Conservation (phyloP, 805 yeast species). For the Lipomyces chichibuensis region DNA sequence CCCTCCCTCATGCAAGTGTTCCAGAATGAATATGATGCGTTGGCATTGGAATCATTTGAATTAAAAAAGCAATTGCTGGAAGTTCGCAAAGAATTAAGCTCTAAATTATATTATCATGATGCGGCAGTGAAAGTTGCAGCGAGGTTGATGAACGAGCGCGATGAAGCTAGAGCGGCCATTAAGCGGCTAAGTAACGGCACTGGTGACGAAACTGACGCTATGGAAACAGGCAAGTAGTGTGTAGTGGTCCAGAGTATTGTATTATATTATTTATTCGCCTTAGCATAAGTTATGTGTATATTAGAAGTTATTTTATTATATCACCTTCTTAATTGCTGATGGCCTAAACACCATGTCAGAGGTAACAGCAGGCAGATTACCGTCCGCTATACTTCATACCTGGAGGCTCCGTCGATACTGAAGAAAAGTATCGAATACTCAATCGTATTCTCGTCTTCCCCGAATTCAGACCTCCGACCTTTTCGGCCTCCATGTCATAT, state of each 20-base stretch:
- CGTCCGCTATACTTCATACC: too few relatives aligned
- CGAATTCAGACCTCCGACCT: too few relatives aligned
- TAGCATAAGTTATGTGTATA: background rate
- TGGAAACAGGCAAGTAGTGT: background rate
- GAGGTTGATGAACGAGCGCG: conserved; percentile 68
- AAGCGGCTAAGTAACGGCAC: background rate
- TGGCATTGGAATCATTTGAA: conserved; percentile 79
- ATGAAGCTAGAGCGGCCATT: conserved; percentile 62
- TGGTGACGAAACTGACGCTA: background rate
- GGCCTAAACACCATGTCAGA: too few relatives aligned
- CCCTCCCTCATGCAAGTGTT: conserved; percentile 75
- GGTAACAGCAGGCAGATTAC: too few relatives aligned
- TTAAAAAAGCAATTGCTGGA: conserved; percentile 69
- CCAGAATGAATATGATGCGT: conserved; percentile 87
- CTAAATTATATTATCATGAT: conserved; percentile 79
- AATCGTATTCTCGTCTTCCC: too few relatives aligned
- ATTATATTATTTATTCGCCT: background rate
- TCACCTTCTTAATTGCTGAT: background rate
- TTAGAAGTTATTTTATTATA: background rate
- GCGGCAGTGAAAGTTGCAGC: conserved; percentile 90
- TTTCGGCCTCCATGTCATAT: too few relatives aligned
- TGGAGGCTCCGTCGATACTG: too few relatives aligned
- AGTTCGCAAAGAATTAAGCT: conserved; percentile 70
- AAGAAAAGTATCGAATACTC: too few relatives aligned
- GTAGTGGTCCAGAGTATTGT: background rate